Percentiles rank a stretch among this genome's conserved stretches.
These are phyloP conservation scores for Parsonsia alboflavescens DNA, from an alignment of 257 asterid genomes.

Conservation along the genomic window DNA sequence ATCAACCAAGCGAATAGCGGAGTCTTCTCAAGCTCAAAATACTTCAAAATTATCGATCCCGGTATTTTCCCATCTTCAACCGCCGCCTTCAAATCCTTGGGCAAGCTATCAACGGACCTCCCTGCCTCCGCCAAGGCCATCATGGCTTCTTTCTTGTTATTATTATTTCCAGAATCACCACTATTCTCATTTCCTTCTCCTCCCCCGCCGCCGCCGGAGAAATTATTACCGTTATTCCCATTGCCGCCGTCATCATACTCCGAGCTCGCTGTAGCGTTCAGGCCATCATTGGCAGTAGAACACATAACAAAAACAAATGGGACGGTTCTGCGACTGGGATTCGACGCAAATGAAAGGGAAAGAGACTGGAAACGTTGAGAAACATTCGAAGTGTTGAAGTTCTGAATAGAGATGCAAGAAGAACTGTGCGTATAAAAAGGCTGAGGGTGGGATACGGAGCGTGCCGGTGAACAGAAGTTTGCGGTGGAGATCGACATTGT, in stretches of 20 bases:
- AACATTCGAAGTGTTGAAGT: conserved; percentile 19
- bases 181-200: conserved; percentile 20
- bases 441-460: not conserved
- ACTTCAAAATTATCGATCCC: conserved; percentile 56
- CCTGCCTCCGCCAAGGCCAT: conserved; percentile 61
- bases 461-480: conserved; percentile 12
- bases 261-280: conserved; percentile 18
- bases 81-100: conserved; percentile 78
- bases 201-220: conserved; percentile 32
- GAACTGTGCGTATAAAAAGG: not conserved
- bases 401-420: conserved; percentile 12
- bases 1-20: conserved; percentile 64
- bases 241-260: conserved; percentile 7
- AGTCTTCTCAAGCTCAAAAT: conserved; percentile 67
- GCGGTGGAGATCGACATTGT: conserved; percentile 31
- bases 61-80: conserved; percentile 67
- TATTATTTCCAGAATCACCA: conserved; percentile 35
- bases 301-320: conserved; percentile 19
- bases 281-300: conserved; percentile 30
- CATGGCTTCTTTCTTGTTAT: conserved; percentile 48
- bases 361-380: conserved; percentile 8
- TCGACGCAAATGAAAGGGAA: conserved; percentile 12
- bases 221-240: conserved; percentile 7
- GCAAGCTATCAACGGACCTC: conserved; percentile 76
- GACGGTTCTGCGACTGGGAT: conserved; percentile 17